Evolutionary conservation across 768 basidiomycete genomes (phyloP), one percentile per base, ranked within the genome.

Genomic region (Russula olivacea): DNA sequence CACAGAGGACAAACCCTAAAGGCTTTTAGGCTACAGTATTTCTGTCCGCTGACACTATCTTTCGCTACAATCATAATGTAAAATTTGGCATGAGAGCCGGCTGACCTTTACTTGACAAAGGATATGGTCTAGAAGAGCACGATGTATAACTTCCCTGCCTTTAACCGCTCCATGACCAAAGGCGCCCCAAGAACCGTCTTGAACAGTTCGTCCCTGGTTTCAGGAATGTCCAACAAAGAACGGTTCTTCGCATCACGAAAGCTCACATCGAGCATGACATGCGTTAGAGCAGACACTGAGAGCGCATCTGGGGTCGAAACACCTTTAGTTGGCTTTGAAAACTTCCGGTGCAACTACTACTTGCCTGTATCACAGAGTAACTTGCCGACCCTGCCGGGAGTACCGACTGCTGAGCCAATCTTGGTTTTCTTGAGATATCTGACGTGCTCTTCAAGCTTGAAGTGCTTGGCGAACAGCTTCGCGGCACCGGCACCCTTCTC

Each of bases 381-480:
- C 73, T 96, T 96, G 58, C 91, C 93, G 47, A 98, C 77, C 69
- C 96, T 81, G 32, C 89, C 89, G 28, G 96, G 95, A 3, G 96
- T 99, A 21, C 96, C 96, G 30, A 90, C 91, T 21, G 93, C 96
- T 47, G 88, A 81, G 23, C 88, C 89, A 51, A 98, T 83, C 72
- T 88, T 91, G n/a, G 93, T 95, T 67, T 84, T 81, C 70, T 81
- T 80, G 69, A 98, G 80, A 76, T 93, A 91, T 17, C 83, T 78
- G 70, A 89, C 83, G 73, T 98, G 95, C 61, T 95, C 91, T 54
- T 87, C 78, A 45, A 95, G 78, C 75, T 95, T 97, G 76, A 96
- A 86, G 72, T 98, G 95, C 74, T 88, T 94, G 34, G 95, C 93
- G 69, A 98, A 98, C 30, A 99, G 82, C 74, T 98, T 98, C 23